A percentile compares a stretch with the other conserved stretches of the same genome.
These are phyloP conservation scores for Chiua virens DNA, from an alignment of 768 basidiomycete genomes.

Conservation along the genomic window DNA sequence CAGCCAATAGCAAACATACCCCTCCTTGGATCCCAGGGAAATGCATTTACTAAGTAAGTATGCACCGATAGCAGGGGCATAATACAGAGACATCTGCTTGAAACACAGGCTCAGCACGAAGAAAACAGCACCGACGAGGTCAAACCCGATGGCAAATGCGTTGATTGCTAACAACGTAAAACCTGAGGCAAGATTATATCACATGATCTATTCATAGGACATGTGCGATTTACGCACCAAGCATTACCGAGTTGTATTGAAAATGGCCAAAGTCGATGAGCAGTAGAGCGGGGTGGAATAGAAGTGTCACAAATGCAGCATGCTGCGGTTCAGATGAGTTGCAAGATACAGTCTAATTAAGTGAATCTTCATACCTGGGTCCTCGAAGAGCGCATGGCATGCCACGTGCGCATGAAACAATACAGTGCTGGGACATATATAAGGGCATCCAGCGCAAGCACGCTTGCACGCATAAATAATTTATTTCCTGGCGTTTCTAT, in stretches of 20 bases:
- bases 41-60: slow-evolving; percentile 90
- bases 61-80: slow-evolving; percentile 87
- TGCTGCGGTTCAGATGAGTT: slow-evolving; percentile 26
- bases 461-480: slow-evolving; percentile 79
- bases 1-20: slow-evolving; percentile 49
- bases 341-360: background rate
- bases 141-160: slow-evolving; percentile 66
- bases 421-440: slow-evolving; percentile 76
- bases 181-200: slow-evolving; percentile 45
- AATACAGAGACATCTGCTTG: slow-evolving; percentile 97
- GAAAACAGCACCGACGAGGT: slow-evolving; percentile 71
- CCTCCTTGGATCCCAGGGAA: slow-evolving; percentile 65
- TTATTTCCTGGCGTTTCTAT: slow-evolving; percentile 66
- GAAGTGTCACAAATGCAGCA: slow-evolving; percentile 63
- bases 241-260: slow-evolving; percentile 94
- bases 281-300: slow-evolving; percentile 82
- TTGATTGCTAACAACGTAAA: slow-evolving; percentile 68
- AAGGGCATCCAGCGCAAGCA: slow-evolving; percentile 64
- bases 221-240: slow-evolving; percentile 50
- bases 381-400: slow-evolving; percentile 65
- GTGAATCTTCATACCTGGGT: slow-evolving; percentile 59
- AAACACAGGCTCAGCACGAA: slow-evolving; percentile 88
- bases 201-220: background rate
- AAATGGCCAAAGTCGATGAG: slow-evolving; percentile 93
- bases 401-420: slow-evolving; percentile 66